Percentiles rank a stretch among this genome's conserved stretches.
Evolutionary conservation across 352 stramenopile species (phyloP).

Genomic region (Lagenidium sp.): DNA sequence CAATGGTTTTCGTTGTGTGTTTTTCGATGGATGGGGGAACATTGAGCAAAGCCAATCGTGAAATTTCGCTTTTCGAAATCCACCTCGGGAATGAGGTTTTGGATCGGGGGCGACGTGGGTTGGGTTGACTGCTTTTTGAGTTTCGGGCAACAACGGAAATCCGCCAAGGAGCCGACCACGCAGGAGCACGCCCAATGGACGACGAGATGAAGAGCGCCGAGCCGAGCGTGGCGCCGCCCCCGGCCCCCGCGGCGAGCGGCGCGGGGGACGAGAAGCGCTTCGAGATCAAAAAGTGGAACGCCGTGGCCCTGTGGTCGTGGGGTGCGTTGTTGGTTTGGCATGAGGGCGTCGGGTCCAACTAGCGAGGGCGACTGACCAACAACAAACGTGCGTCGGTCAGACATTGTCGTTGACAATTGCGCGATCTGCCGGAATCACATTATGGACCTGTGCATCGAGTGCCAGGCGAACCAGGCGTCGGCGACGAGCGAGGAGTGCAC

Average conservation of each 20-base stretch:
- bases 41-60: too few species aligned
- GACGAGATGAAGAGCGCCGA: conserved; percentile 51
- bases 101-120: background rate
- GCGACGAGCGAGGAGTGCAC: conserved; percentile 85
- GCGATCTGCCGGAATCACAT: conserved; percentile 99
- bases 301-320: conserved; percentile 99
- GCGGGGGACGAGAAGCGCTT: conserved; percentile 86
- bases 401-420: conserved; percentile 87
- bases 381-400: too few species aligned
- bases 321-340: conserved; percentile 30
- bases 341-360: background rate
- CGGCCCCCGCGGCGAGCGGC: background rate
- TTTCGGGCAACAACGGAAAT: conserved; percentile 7
- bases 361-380: background rate
- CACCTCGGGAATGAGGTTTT: too few species aligned
- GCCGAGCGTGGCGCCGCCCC: conserved; percentile 8
- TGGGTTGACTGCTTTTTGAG: conserved; percentile 10
- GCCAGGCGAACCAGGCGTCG: conserved; percentile 91
- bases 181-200: conserved; percentile 28
- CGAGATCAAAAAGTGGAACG: conserved; percentile 99
- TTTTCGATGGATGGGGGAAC: too few species aligned
- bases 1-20: too few species aligned
- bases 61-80: too few species aligned
- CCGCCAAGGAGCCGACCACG: conserved; percentile 1
- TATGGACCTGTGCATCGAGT: conserved; percentile 99